Evolutionary conservation across 495 filamentous ascomycete genomes (phyloP).

Genomic region (Tuber melanosporum): DNA sequence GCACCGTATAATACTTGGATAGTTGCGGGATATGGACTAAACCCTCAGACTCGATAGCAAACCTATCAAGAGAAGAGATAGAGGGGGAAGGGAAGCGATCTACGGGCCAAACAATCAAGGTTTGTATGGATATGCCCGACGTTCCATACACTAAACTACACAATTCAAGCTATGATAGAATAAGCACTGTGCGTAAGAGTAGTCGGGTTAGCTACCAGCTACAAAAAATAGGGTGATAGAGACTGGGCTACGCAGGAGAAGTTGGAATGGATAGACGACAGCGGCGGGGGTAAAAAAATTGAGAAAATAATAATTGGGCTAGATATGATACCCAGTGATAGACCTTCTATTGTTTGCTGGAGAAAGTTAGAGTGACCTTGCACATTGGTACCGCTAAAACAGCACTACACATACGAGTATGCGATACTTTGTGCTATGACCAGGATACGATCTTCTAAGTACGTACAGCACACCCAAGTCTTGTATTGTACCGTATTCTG

Average conservation of each 20-base stretch:
- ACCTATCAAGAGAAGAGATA: background rate
- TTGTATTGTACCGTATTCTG: background rate
- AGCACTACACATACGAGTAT: background rate
- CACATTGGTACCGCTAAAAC: background rate
- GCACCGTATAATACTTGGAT: background rate
- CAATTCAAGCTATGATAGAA: background rate
- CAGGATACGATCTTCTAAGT: background rate
- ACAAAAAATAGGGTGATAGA: background rate
- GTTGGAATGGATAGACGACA: background rate
- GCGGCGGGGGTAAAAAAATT: background rate
- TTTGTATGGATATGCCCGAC: background rate
- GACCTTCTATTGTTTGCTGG: background rate
- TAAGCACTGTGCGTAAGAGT: background rate
- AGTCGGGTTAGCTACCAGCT: background rate
- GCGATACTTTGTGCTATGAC: background rate
- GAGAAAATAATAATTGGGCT: background rate
- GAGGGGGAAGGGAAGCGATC: background rate
- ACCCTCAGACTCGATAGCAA: background rate
- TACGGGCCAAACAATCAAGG: background rate
- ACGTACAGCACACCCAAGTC: background rate
- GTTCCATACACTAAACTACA: too few species aligned
- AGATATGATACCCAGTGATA: background rate
- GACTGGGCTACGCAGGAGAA: background rate
- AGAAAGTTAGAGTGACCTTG: background rate
- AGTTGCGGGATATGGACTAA: background rate